A percentile compares a stretch with the other conserved stretches of the same genome.
These are phyloP conservation scores for Pisolithus sp. DNA, from an alignment of 768 basidiomycete species.

Conservation along the genomic window DNA sequence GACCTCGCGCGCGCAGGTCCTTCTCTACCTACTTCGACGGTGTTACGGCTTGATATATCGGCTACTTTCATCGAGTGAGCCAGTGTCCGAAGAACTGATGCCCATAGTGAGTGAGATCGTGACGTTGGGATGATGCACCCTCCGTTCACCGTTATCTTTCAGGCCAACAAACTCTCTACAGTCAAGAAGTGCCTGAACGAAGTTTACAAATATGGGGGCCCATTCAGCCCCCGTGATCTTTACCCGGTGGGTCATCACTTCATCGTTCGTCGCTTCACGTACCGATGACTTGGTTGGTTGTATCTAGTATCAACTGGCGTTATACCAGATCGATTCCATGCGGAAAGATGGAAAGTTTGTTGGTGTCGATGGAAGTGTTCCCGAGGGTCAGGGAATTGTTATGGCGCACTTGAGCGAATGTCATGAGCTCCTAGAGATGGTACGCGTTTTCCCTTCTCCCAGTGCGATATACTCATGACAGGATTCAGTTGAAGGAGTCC, in stretches of 20 bases:
- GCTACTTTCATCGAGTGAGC: constrained; percentile 89
- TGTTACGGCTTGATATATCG: constrained; percentile 97
- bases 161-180: constrained; percentile 96
- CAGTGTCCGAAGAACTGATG: constrained; percentile 97
- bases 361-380: constrained; percentile 80
- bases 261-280: not conserved
- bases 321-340: constrained; percentile 92
- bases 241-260: constrained; percentile 66
- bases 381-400: constrained; percentile 94
- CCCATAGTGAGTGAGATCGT: constrained; percentile 59
- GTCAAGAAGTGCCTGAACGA: constrained; percentile 97
- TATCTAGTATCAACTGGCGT: constrained; percentile 80
- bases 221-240: constrained; percentile 85
- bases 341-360: constrained; percentile 92
- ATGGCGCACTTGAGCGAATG: constrained; percentile 96
- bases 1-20: constrained; percentile 46
- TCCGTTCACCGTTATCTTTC: not conserved
- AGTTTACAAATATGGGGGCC: constrained; percentile 91
- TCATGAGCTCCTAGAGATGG: constrained; percentile 94
- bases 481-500: constrained; percentile 63
- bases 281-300: constrained; percentile 6
- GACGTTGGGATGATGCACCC: not conserved
- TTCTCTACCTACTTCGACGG: constrained; percentile 86
- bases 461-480: not conserved
- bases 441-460: constrained; percentile 27